A percentile compares a stretch with the other conserved stretches of the same genome.
Evolutionary conservation across 768 basidiomycete species (phyloP).

Genomic region (Kwoniella pini): DNA sequence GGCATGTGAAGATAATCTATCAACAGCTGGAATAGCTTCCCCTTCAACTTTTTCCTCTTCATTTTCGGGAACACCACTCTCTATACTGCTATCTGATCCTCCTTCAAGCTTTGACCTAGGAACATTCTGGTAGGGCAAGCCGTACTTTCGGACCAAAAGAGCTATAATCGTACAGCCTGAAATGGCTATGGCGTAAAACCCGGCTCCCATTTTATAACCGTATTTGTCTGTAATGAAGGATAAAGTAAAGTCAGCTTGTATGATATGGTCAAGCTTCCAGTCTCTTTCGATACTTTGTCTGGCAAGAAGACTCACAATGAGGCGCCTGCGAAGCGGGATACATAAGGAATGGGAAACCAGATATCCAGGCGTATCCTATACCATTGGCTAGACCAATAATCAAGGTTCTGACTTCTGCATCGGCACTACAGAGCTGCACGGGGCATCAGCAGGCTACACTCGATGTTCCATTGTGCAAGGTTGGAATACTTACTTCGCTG

Average conservation of each 20-base stretch:
- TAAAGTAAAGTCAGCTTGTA: background rate
- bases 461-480: too few relatives aligned
- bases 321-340: conserved; percentile 5
- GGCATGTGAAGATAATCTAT: background rate
- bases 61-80: background rate
- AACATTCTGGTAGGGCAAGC: conserved; percentile 6
- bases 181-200: conserved; percentile 5
- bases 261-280: too few relatives aligned
- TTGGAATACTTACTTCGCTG: background rate
- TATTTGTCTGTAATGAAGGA: conserved; percentile 4
- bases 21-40: background rate
- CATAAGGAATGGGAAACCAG: conserved; percentile 10
- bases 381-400: conserved; percentile 11
- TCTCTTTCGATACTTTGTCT: too few relatives aligned
- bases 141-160: background rate
- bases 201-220: conserved; percentile 7
- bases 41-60: background rate
- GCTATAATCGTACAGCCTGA: background rate
- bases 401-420: conserved; percentile 4
- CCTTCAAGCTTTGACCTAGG: background rate
- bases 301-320: conserved; percentile 2
- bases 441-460: background rate
- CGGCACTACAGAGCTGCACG: conserved; percentile 4
- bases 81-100: background rate
- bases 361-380: conserved; percentile 5